Base-by-base conservation (phyloP, 2,329 filamentous ascomycete species). In the Didymella exigua region DNA sequence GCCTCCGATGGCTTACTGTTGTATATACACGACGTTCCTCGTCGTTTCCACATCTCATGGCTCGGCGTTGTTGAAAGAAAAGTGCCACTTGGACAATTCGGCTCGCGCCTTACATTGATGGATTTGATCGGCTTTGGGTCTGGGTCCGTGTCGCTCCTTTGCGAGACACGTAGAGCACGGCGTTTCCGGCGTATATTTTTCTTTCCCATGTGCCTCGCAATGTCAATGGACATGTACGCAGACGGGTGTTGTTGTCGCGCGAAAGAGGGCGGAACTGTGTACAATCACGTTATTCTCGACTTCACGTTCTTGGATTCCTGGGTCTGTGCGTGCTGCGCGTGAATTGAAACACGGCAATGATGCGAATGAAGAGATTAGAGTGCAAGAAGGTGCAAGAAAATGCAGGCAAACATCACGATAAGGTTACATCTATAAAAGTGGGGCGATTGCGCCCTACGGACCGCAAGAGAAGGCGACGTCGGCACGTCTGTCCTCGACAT, bases 71-170 rank as follows among this genome's bases (percentile, higher is more conserved):
- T 31, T 23, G 48, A 51, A 56, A 48, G 48, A 51, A 56, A 48
- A 43, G 54, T 37, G 48, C 54, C 31, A n/a, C 44, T 42, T 52
- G 52, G 54, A 56, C 27, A 52, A 38, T 44, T 51, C 18, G n/a
- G n/a, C n/a, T n/a, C n/a, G n/a, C n/a, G n/a, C 16, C 33, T 48
- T 48, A 49, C 42, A 30, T 23, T 48, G 42, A 52, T 37, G 37
- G n/a, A n/a, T 19, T 27, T 27, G 5, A 4, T 3, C 13, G 5
- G 24, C 3, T 38, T 45, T 27, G 42, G 36, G 30, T 47, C 9
- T 51, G 53, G 33, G 46, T 56, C 47, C 53, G 47, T 51, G 53
- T 24, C 42, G 13, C n/a, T 46, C 42, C 36, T 46, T 50, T 49
- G 41, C 16, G 50, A 48, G 41, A 14, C 46, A 50, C 36, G 36